These are phyloP conservation scores for Kernera saxatilis DNA, from an alignment of 345 rosid genomes.

Conservation along the genomic window DNA sequence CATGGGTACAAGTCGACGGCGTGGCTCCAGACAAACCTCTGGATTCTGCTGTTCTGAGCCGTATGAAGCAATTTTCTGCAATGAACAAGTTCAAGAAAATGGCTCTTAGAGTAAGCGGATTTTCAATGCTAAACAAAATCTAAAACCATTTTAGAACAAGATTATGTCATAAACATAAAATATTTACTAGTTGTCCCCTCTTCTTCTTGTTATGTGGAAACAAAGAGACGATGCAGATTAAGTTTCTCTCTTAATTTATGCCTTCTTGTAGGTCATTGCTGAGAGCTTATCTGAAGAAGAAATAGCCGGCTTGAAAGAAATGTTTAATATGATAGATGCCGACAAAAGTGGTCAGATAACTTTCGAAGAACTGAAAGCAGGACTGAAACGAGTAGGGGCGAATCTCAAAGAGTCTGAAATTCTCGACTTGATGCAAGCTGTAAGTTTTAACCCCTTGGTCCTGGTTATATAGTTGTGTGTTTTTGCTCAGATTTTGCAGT, in stretches of 20 bases:
- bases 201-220: neutral
- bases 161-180: neutral
- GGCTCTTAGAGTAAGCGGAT: slow-evolving; percentile 57
- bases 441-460: slow-evolving; percentile 36
- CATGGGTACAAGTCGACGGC: slow-evolving; percentile 84
- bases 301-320: slow-evolving; percentile 83
- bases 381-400: slow-evolving; percentile 73
- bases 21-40: slow-evolving; percentile 88
- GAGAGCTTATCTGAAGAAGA: slow-evolving; percentile 87
- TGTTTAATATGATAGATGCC: slow-evolving; percentile 87
- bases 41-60: slow-evolving; percentile 78
- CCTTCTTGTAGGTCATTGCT: slow-evolving; percentile 57
- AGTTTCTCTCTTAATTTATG: slow-evolving; percentile 1
- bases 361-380: slow-evolving; percentile 80
- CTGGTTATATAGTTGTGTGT: neutral
- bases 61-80: slow-evolving; percentile 86
- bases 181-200: neutral
- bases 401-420: slow-evolving; percentile 84
- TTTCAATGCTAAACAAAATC: neutral
- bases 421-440: slow-evolving; percentile 86
- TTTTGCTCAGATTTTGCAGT: neutral
- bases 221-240: neutral
- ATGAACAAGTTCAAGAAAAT: slow-evolving; percentile 92
- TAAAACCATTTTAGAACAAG: neutral
- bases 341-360: slow-evolving; percentile 84